Evolutionary conservation across 768 basidiomycete species (phyloP), one percentile per base, ranked within the genome.

Genomic region (Tricholomella constricta): DNA sequence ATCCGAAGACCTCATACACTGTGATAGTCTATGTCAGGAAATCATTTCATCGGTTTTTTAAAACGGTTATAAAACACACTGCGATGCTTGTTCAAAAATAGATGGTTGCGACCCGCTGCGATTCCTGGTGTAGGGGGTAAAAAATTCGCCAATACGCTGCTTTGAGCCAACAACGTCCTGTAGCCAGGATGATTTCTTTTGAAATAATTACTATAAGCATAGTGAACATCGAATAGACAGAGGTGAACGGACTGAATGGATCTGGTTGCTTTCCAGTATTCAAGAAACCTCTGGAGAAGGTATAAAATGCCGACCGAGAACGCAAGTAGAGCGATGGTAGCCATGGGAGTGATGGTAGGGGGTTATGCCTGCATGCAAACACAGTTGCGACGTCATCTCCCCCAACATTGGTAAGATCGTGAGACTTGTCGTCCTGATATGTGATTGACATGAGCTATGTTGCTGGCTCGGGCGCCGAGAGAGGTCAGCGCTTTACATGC

Each of bases 1-100:
- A 68, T 26, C 76, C 75, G 47, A 57, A 62, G 20, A 58, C 35
- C 41, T 66, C 60, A 47, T 67, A 75, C 15, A 58, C 72, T 75
- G 12, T 12, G 17, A 19, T 6, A 17, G 3, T 10, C 11, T 9
- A 42, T 25, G 20, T 38, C 17, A 38, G 6, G 22, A 15, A 20
- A 2, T 45, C 8, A 53, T 32, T 31, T 31, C 19, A 27, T 34
- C 10, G 15, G 4, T n/a, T 6, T 32, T 17, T 10, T 25, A 2
- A 17, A 10, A 47, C 31, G 46, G 4, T 32, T 17, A 12, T 25
- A 2, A 17, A 10, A 47, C 31, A 46, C 44, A 73, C 75, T 53
- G 6, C 61, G 59, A 52, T 74, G 63, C 51, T 72, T 72, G 34
- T 63, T 52, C 27, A 58, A 38, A 44, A 72, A 72, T 2, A 68